Evolutionary conservation across 169 alveolate species (phyloP), one percentile per base, ranked within the genome.

Genomic region (Babesia bovis): DNA sequence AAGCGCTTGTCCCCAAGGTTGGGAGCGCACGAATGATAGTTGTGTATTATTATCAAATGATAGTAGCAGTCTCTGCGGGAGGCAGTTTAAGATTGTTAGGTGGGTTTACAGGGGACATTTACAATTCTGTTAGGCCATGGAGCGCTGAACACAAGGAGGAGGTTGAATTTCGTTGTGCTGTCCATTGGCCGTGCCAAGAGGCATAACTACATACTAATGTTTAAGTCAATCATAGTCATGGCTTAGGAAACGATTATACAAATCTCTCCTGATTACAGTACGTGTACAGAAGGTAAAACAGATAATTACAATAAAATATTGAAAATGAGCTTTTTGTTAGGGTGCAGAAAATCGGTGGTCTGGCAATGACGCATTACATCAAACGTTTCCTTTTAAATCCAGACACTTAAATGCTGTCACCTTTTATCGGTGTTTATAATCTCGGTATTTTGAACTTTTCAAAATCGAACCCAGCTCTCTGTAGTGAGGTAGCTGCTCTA

Each of bases 151-250:
- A 60, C 51, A 86, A 86, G 44, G 86, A 83, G 67, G 93, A 87
- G 53, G 67, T 84, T 10, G 83, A 84, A 13, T 82, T 55, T 41
- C 36, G n/a, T 23, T 87, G 93, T 50, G 66, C 73, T 28, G 93
- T 72, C 17, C 55, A 75, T 36, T 87, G 93, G 93, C 82, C 89
- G 41, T 87, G 93, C 44, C 59, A 82, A 42, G 15, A 59, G 51
- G 60, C 30, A 0, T 59, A 47, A 56, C 4, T 9, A 35, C 25
- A 3, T 23, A 38, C 13, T 9, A 38, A 9, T 13, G 45, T 38
- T 38, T 7, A 9, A 38, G 45, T 38, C 45, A n/a, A n/a, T n/a
- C n/a, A n/a, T n/a, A n/a, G n/a, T n/a, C n/a, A n/a, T n/a, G n/a
- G n/a, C n/a, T n/a, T n/a, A n/a, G n/a, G n/a, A n/a, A n/a, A n/a